Evolutionary conservation across 1,284 basidiomycete genomes (phyloP), one percentile per base, ranked within the genome.

Genomic region (Trametes polyzona): DNA sequence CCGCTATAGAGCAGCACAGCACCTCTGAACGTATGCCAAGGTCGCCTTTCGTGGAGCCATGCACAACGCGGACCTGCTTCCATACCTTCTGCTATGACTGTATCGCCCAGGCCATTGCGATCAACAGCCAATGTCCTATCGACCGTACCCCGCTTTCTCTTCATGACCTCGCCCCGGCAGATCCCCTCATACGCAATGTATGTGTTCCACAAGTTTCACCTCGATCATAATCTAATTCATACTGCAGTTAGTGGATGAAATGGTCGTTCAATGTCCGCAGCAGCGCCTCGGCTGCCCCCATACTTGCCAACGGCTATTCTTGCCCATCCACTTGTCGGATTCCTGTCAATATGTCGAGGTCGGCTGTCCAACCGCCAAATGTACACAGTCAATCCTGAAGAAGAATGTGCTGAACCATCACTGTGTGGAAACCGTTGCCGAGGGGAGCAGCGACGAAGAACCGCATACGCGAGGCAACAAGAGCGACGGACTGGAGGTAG

Each of bases 81-180:
- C 93, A 95, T 69, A 95, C 91, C 0, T 95, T 95, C 71, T 95
- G 93, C 70, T 76, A 76, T 21, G 84, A 85, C 33, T 95, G 93
- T 67, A 91, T 95, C 61, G 66, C 76, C 14, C 77, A 78, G 41
- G 90, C 92, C 0, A 77, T 95, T 10, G 69, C 73, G 39, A 80
- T 87, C 54, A 81, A 83, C 4, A 75, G 78, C 1, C 83, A 86
- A 62, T 95, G 93, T 69, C 93, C 93, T n/a, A 86, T 95, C 40
- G 93, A 95, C 73, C 83, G 93, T 17, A 86, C 82, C 16, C 78
- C 83, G 0, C 77, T 95, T 33, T 68, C 72, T 3, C 44, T 73
- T 17, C 74, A 74, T 14, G 83, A 89, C 64, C 73, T 93, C 50
- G 62, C 66, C 2, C 82, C 83, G 16, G 87, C 89, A 12, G 82